A percentile compares a stretch with the other conserved stretches of the same genome.
phyloP scores from a whole-genome alignment of 192 early-diverging fungal genomes.

The Coemansia sp. region DNA sequence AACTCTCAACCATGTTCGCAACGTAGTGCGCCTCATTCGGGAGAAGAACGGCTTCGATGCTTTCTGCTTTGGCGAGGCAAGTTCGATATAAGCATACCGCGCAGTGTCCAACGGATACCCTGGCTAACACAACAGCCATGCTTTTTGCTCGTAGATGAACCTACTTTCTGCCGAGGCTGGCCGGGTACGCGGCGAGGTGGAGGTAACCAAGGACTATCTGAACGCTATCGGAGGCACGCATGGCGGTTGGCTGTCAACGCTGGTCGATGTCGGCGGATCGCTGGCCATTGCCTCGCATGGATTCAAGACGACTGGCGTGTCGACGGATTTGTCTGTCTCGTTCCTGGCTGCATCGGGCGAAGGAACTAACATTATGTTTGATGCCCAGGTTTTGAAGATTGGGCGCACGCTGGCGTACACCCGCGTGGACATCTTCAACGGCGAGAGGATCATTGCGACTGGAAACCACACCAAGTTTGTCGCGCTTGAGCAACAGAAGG shows the following conservation, averaged over 20 bases:
- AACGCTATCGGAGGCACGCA: conserved; percentile 47
- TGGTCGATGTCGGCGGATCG: conserved; percentile 51
- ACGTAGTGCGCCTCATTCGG: conserved; percentile 5
- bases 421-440: conserved; percentile 37
- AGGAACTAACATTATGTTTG: conserved; percentile 35
- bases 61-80: conserved; percentile 26
- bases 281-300: conserved; percentile 46
- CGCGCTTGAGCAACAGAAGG: conserved; percentile 20
- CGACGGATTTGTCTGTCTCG: conserved; percentile 48
- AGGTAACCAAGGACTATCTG: conserved; percentile 15
- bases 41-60: conserved; percentile 29
- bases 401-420: conserved; percentile 52
- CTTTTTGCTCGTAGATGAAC: conserved; percentile 31
- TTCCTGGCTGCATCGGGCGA: conserved; percentile 44
- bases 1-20: conserved; percentile 10
- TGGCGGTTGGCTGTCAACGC: conserved; percentile 52
- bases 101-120: too few relatives aligned
- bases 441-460: conserved; percentile 45
- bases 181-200: conserved; percentile 30
- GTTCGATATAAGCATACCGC: too few relatives aligned
- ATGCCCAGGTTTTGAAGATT: conserved; percentile 45
- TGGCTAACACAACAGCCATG: too few relatives aligned
- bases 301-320: conserved; percentile 41
- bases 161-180: conserved; percentile 37
- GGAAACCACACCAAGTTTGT: conserved; percentile 53